A percentile compares a stretch with the other conserved stretches of the same genome.
These are phyloP conservation scores for Euphrasia arctica DNA, from an alignment of 305 asterid genomes.

Conservation along the genomic window DNA sequence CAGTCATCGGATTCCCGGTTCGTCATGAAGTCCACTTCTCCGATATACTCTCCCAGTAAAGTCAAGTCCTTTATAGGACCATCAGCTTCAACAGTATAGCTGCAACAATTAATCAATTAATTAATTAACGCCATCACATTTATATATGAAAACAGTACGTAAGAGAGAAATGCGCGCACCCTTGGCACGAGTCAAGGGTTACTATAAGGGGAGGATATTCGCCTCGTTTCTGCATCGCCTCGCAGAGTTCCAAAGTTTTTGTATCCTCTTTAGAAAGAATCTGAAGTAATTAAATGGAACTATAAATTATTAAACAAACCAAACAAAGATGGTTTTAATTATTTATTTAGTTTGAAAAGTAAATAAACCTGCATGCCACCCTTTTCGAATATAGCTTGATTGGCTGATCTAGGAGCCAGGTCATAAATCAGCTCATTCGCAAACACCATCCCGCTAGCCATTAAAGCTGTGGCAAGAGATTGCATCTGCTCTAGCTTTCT, in stretches of 20 bases:
- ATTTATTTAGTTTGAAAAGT: neutral
- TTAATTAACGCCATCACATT: no score
- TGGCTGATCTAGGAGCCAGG: slow-evolving; percentile 75
- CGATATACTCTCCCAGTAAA: slow-evolving; percentile 67
- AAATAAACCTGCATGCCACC: slow-evolving; percentile 84
- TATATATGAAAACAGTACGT: no score
- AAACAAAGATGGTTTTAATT: no score
- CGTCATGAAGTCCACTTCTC: slow-evolving; percentile 75
- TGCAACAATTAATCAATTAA: slow-evolving; percentile 25
- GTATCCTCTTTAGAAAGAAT: slow-evolving; percentile 67
- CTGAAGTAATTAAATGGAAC: slow-evolving; percentile 30
- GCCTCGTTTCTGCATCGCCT: slow-evolving; percentile 59
- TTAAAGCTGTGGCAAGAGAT: slow-evolving; percentile 73
- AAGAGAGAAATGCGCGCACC: slow-evolving; percentile 35
- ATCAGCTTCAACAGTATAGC: slow-evolving; percentile 87
- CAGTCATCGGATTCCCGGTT: slow-evolving; percentile 74
- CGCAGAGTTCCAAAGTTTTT: slow-evolving; percentile 53
- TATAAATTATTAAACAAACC: neutral
- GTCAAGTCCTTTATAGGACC: slow-evolving; percentile 79
- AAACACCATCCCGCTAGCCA: slow-evolving; percentile 54
- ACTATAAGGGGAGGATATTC: slow-evolving; percentile 75
- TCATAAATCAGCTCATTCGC: slow-evolving; percentile 62
- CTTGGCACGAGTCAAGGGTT: slow-evolving; percentile 69
- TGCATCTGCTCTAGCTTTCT: slow-evolving; percentile 60
- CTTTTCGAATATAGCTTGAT: slow-evolving; percentile 56